Evolutionary conservation across 2,329 filamentous ascomycete species (phyloP).

Genomic region (Triangularia setosa): DNA sequence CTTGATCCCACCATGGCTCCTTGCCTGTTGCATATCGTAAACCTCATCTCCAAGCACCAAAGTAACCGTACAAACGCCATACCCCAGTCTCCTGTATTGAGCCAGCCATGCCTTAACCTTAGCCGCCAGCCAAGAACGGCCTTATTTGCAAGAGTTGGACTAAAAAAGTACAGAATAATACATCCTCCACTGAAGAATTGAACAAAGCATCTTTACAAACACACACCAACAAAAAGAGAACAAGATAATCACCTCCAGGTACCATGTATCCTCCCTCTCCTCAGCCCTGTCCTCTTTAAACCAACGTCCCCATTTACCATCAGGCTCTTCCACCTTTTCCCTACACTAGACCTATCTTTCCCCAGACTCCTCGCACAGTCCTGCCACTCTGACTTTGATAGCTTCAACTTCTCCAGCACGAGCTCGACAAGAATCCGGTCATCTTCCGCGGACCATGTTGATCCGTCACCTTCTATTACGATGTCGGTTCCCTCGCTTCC

Average conservation of each 20-base stretch:
- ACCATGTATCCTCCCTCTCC: constrained; percentile 48
- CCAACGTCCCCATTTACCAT: constrained; percentile 57
- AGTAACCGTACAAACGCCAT: background rate
- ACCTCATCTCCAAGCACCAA: background rate
- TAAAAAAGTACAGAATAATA: constrained; percentile 1
- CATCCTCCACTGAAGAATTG: background rate
- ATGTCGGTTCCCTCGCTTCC: constrained; percentile 30
- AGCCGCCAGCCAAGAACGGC: background rate
- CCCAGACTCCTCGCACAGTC: constrained; percentile 63
- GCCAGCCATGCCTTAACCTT: background rate
- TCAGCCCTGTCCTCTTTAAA: constrained; percentile 46
- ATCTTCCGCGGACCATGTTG: constrained; percentile 59
- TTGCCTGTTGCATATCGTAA: background rate
- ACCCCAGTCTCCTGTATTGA: background rate
- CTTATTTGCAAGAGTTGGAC: background rate
- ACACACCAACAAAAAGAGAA: constrained; percentile 2
- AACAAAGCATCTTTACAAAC: background rate
- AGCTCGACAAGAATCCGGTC: constrained; percentile 64
- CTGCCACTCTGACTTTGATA: constrained; percentile 63
- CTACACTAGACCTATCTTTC: constrained; percentile 54
- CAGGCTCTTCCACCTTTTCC: constrained; percentile 60
- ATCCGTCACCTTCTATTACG: constrained; percentile 43
- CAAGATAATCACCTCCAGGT: constrained; percentile 48
- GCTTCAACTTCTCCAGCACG: constrained; percentile 61
- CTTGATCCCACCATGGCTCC: background rate